phyloP scores from a whole-genome alignment of 2,329 filamentous ascomycete species.

The Talaromyces marneffei region DNA sequence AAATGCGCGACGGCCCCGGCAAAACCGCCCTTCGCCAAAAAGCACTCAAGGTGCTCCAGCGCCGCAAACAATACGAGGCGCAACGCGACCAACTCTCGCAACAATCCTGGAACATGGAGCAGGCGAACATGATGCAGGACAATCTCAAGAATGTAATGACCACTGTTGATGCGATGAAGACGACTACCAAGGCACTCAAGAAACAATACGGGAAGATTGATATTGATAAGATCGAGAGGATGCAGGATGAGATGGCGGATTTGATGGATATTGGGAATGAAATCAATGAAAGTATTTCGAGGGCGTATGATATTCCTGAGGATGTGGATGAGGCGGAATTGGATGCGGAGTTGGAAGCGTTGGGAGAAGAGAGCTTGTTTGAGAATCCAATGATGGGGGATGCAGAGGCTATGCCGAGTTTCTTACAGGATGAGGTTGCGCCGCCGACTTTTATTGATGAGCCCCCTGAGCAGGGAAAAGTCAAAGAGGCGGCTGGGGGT shows the following conservation, averaged over 20 bases:
- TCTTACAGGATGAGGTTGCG: slow-evolving; percentile 79
- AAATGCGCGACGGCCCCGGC: slow-evolving; percentile 93
- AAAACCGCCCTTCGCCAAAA: slow-evolving; percentile 91
- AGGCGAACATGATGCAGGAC: slow-evolving; percentile 96
- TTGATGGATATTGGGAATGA: slow-evolving; percentile 96
- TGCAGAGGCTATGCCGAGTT: slow-evolving; percentile 65
- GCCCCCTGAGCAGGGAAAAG: slow-evolving; percentile 67
- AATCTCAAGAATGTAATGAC: slow-evolving; percentile 98
- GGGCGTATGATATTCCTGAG: slow-evolving; percentile 91
- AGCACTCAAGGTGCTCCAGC: slow-evolving; percentile 86
- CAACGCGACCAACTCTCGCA: slow-evolving; percentile 90
- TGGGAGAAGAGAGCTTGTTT: slow-evolving; percentile 89
- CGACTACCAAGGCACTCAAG: slow-evolving; percentile 84
- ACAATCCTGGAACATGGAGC: slow-evolving; percentile 99
- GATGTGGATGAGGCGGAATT: slow-evolving; percentile 95
- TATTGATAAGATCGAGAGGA: slow-evolving; percentile 91
- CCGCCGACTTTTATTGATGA: slow-evolving; percentile 89
- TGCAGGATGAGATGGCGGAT: slow-evolving; percentile 99
- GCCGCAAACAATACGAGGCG: slow-evolving; percentile 87
- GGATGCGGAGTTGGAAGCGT: slow-evolving; percentile 89
- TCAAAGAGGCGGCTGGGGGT: slow-evolving; percentile 69
- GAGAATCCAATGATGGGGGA: slow-evolving; percentile 56
- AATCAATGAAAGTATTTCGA: slow-evolving; percentile 87
- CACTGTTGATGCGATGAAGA: slow-evolving; percentile 95
- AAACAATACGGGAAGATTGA: slow-evolving; percentile 97